Evolutionary conservation across 2,329 filamentous ascomycete genomes (phyloP).

Genomic region (Fusarium nurragi): DNA sequence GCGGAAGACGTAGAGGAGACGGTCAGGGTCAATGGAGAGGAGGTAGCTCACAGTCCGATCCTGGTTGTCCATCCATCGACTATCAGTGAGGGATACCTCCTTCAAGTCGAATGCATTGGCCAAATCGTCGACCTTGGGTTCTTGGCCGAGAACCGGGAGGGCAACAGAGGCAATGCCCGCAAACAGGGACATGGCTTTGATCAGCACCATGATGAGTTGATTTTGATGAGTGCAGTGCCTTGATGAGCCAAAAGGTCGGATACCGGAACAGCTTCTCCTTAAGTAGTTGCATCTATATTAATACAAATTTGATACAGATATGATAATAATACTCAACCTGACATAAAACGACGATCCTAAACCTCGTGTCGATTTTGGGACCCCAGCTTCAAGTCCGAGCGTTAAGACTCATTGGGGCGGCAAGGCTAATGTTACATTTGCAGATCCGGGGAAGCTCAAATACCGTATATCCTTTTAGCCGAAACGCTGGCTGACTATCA

Average conservation of each 20-base stretch:
- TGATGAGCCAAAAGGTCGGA: background rate
- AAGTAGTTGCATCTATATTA: background rate
- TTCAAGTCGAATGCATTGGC: slow-evolving; percentile 19
- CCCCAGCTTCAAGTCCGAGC: background rate
- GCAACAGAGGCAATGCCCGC: slow-evolving; percentile 2
- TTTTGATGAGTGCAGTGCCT: background rate
- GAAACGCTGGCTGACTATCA: slow-evolving; percentile 1
- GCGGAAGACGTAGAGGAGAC: slow-evolving; percentile 28
- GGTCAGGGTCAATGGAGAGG: slow-evolving; percentile 16
- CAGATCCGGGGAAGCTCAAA: slow-evolving; percentile 19
- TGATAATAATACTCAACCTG: too few relatives aligned
- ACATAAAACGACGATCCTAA: background rate
- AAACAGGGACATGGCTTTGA: slow-evolving; percentile 10
- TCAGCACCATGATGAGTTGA: slow-evolving; percentile 7
- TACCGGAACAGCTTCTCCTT: background rate
- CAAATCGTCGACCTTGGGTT: slow-evolving; percentile 3
- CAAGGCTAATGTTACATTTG: slow-evolving; percentile 21
- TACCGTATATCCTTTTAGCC: background rate
- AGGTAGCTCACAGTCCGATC: slow-evolving; percentile 29
- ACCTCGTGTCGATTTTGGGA: background rate
- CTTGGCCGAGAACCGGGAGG: background rate
- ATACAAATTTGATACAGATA: too few relatives aligned
- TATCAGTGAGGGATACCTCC: slow-evolving; percentile 24
- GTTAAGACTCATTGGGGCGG: slow-evolving; percentile 17
- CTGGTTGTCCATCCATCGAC: slow-evolving; percentile 36